phyloP scores from a whole-genome alignment of 1,139 yeast species.

The Sugiyamaella paludigena region DNA sequence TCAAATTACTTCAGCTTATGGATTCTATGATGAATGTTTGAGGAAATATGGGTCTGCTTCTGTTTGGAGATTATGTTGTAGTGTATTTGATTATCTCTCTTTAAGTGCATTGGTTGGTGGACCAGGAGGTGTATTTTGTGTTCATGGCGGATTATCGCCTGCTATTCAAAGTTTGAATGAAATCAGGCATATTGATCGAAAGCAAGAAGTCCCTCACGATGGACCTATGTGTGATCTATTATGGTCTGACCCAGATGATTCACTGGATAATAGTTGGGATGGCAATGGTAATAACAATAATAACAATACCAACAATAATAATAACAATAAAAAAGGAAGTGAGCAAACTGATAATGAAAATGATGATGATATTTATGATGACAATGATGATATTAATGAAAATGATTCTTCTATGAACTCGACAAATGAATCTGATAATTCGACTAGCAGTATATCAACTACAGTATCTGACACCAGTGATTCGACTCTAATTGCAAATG shows the following conservation, averaged over 20 bases:
- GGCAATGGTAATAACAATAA: conserved; percentile 16
- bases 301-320: conserved; percentile 11
- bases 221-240: conserved; percentile 98
- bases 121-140: conserved; percentile 76
- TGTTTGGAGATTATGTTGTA: conserved; percentile 79
- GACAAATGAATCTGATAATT: neutral
- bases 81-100: conserved; percentile 86
- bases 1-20: conserved; percentile 97
- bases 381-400: neutral
- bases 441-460: neutral
- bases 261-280: conserved; percentile 24
- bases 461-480: too few relatives aligned
- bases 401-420: neutral
- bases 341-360: conserved; percentile 2
- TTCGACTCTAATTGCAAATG: neutral
- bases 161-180: conserved; percentile 80
- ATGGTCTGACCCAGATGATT: conserved; percentile 97
- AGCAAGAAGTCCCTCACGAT: conserved; percentile 97
- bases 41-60: conserved; percentile 92
- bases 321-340: conserved; percentile 7
- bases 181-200: conserved; percentile 77
- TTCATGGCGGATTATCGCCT: conserved; percentile 96
- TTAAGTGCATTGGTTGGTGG: conserved; percentile 88
- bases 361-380: neutral
- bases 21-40: conserved; percentile 94